Percentiles rank a stretch among this genome's conserved stretches.
Evolutionary conservation across 768 basidiomycete species (phyloP).

Genomic region (Goffeauzyma gilvescens): DNA sequence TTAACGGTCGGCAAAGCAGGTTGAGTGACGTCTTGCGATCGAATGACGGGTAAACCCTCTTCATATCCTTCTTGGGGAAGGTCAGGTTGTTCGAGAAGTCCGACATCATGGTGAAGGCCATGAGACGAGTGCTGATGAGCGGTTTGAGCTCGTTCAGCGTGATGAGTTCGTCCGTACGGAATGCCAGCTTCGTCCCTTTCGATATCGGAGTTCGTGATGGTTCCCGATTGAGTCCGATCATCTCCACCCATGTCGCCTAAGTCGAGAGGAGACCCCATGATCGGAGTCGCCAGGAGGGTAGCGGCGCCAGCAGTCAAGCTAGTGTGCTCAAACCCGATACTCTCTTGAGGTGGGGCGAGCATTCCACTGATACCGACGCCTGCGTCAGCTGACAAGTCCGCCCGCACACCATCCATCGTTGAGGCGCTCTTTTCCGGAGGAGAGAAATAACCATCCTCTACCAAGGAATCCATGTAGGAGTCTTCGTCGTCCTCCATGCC

Average conservation of each 20-base stretch:
- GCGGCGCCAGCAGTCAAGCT: too few relatives aligned
- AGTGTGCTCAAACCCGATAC: too few relatives aligned
- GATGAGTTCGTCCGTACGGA: constrained; percentile 26
- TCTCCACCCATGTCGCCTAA: neutral
- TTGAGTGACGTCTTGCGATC: constrained; percentile 22
- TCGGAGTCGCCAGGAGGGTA: too few relatives aligned
- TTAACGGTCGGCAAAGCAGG: constrained; percentile 12
- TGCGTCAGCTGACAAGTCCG: neutral
- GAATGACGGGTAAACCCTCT: constrained; percentile 16
- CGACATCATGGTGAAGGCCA: neutral
- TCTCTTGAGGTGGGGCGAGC: too few relatives aligned
- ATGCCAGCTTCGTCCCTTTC: constrained; percentile 20
- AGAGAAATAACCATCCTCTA: constrained; percentile 30
- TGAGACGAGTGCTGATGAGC: constrained; percentile 15
- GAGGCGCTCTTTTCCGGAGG: constrained; percentile 17
- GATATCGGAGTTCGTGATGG: neutral
- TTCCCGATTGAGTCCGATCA: neutral
- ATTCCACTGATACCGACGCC: too few relatives aligned
- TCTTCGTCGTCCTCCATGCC: constrained; percentile 22
- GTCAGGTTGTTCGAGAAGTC: constrained; percentile 15
- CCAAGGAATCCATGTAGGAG: constrained; percentile 27
- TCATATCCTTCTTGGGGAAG: constrained; percentile 13
- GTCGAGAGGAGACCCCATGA: neutral
- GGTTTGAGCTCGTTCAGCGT: constrained; percentile 19
- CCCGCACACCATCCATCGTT: neutral